Percentiles rank a stretch among this genome's conserved stretches.
Conservation (phyloP, 192 early-diverging fungal genomes). For the Powellomyces hirtus region DNA sequence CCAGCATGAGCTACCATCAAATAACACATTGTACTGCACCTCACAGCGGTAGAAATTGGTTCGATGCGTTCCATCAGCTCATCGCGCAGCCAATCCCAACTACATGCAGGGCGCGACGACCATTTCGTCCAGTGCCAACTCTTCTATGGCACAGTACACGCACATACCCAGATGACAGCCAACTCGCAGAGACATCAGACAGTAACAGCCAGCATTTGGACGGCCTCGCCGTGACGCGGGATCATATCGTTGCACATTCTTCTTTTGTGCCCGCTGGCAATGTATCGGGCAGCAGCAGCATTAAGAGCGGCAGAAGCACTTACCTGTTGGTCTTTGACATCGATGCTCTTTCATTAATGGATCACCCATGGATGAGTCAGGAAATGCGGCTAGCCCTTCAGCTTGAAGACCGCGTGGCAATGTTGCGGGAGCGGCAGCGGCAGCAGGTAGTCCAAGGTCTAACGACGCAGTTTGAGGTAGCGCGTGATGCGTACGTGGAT, state of each 20-base stretch:
- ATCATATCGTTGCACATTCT: too few species aligned
- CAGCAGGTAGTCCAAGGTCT: background rate
- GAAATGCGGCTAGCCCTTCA: conserved; percentile 41
- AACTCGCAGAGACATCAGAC: background rate
- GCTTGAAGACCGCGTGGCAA: conserved; percentile 34
- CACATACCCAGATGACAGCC: background rate
- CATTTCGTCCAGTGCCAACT: background rate
- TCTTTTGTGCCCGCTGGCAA: too few species aligned
- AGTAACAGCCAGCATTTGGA: too few species aligned
- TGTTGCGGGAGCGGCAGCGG: conserved; percentile 29
- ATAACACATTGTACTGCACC: background rate
- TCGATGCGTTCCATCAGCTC: background rate
- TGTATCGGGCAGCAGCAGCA: too few species aligned
- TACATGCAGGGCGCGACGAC: background rate
- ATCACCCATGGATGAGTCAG: conserved; percentile 51
- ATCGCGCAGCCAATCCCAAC: background rate
- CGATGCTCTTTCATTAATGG: conserved; percentile 24
- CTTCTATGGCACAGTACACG: background rate
- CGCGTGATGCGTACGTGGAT: too few species aligned
- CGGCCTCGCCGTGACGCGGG: too few species aligned
- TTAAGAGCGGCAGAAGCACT: too few species aligned
- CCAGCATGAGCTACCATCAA: too few species aligned
- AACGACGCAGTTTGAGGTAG: too few species aligned
- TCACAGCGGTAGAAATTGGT: conserved; percentile 1
- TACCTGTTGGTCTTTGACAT: conserved; percentile 44